Evolutionary conservation across 352 stramenopile genomes (phyloP).

Genomic region (Phytophthora brassicae): DNA sequence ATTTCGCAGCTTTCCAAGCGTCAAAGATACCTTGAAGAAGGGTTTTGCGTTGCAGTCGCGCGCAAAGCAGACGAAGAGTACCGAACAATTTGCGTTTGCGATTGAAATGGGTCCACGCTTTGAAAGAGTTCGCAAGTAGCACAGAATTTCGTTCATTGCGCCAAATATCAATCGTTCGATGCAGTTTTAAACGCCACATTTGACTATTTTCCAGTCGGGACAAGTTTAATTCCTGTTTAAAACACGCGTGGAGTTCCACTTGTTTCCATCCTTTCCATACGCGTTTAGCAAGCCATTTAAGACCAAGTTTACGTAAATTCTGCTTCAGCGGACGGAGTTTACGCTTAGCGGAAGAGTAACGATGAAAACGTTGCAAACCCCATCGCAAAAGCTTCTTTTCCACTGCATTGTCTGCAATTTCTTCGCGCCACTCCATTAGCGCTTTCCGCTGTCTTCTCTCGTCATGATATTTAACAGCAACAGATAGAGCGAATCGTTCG

Average conservation of each 20-base stretch:
- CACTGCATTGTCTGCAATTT: constrained; percentile 43
- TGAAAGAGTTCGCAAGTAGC: constrained; percentile 38
- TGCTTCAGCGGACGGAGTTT: constrained; percentile 45
- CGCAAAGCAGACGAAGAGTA: constrained; percentile 49
- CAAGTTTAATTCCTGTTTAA: constrained; percentile 58
- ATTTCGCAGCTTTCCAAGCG: constrained; percentile 65
- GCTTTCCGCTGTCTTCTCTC: constrained; percentile 13
- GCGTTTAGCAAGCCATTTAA: constrained; percentile 25
- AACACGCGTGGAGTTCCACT: constrained; percentile 56
- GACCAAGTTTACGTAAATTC: constrained; percentile 15
- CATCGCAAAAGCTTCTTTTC: constrained; percentile 48
- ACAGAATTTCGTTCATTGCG: constrained; percentile 25
- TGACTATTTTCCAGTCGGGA: constrained; percentile 43
- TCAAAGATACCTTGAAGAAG: constrained; percentile 54
- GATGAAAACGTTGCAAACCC: constrained; percentile 27
- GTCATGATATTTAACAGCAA: constrained; percentile 26
- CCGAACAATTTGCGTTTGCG: constrained; percentile 53
- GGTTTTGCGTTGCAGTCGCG: constrained; percentile 33
- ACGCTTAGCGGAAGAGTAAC: constrained; percentile 38
- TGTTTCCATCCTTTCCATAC: constrained; percentile 49
- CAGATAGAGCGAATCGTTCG: constrained; percentile 17
- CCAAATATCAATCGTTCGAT: constrained; percentile 58
- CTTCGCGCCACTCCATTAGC: constrained; percentile 48
- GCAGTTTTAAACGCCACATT: constrained; percentile 47
- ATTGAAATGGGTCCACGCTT: constrained; percentile 49